A percentile compares a stretch with the other conserved stretches of the same genome.
Conservation (phyloP, 108 stramenopile genomes). For the Parmales sp. region DNA sequence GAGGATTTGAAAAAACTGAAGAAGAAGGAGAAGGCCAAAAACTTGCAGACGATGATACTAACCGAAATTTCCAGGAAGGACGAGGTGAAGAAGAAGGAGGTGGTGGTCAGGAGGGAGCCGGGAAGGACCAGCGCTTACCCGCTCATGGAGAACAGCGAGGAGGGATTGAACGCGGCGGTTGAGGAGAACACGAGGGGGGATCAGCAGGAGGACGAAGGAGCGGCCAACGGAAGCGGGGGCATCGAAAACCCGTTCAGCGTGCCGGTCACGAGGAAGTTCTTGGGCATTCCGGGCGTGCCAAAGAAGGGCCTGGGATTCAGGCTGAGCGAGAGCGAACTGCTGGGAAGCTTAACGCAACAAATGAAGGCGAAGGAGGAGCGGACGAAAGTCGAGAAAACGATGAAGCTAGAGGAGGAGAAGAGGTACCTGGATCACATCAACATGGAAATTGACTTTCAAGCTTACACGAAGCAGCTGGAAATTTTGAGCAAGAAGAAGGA, state of each 20-base stretch:
- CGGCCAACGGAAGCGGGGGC: too few relatives aligned
- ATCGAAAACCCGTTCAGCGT: background rate
- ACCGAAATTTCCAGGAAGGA: background rate
- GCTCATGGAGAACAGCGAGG: background rate
- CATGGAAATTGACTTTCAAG: slow-evolving; percentile 3
- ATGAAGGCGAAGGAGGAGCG: background rate
- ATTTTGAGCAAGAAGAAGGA: background rate
- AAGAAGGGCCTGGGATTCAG: slow-evolving; percentile 8
- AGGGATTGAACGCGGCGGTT: background rate
- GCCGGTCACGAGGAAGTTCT: background rate
- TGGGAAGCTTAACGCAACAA: background rate
- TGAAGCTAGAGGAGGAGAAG: slow-evolving; percentile 4
- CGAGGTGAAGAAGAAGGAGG: background rate
- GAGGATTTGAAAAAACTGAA: background rate
- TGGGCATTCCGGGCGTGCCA: background rate
- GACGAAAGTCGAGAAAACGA: background rate
- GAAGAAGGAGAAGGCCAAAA: background rate
- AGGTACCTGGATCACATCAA: background rate
- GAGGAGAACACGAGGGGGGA: too few relatives aligned
- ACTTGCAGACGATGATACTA: background rate
- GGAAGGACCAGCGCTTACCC: background rate
- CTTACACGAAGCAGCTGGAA: background rate
- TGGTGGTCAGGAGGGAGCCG: background rate
- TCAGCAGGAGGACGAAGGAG: too few relatives aligned
- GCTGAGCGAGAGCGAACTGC: background rate